Evolutionary conservation across 2,329 filamentous ascomycete genomes (phyloP), one percentile per base, ranked within the genome.

Genomic region (Alternaria ethzedia): DNA sequence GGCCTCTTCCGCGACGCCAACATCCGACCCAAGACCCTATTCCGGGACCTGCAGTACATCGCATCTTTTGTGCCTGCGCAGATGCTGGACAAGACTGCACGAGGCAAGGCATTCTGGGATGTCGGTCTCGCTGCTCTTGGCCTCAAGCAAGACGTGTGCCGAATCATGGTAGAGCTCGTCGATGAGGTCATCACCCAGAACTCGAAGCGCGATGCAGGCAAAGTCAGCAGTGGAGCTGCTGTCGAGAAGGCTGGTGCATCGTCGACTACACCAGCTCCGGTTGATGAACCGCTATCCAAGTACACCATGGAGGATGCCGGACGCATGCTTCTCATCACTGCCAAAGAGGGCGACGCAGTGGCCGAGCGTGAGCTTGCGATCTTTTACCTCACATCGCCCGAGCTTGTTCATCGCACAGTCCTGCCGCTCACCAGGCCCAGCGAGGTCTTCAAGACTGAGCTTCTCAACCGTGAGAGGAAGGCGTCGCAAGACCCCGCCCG

Each of bases 361-460:
- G 94, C 95, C 6, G 94, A 98, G 82, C 90, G 96, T 54, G 96
- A 99, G 81, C 86, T 99, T 15, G 96, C 92, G 2, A 91, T 97
- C 66, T 91, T 98, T 73, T 98, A 97, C 78, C 87, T 99, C 43
- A 96, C 93, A 0, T 91, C 97, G 70, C 94, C 96, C 0, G 93
- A 97, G 77, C 87, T 96, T 15, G 89, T 97, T 13, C 86, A 87
- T 12, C 88, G 92, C 23, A 91, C 93, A 9, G 93, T 94, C 0
- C 84, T 96, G 45, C 96, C 96, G 1, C 86, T 98, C 55, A 92
- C 92, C 15, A 91, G 91, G 75, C 92, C 94, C 0, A 86, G 90
- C 23, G 94, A 97, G 74, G 94, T 96, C 0, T 98, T 98, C 83
- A 96, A 95, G 81, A 91, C 91, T 70, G 88, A 93, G 59, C 89